Conservation (phyloP, 257 asterid genomes). For the Petunia secreta region DNA sequence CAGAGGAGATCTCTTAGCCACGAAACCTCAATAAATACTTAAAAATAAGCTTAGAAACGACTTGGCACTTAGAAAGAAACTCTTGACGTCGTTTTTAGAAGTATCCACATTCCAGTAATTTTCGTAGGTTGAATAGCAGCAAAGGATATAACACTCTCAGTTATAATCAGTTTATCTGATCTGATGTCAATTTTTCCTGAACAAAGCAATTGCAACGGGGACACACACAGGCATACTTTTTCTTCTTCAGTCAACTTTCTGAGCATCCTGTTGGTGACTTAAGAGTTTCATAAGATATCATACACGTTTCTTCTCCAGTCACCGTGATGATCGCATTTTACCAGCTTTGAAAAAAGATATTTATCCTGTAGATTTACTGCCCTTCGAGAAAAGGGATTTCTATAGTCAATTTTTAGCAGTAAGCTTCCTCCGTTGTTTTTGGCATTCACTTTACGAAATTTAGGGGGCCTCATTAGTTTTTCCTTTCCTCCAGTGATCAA, state of each 20-base stretch:
- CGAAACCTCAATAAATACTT: background rate
- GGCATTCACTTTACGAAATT: background rate
- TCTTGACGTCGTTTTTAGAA: background rate
- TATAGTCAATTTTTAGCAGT: background rate
- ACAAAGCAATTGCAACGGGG: background rate
- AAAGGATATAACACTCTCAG: background rate
- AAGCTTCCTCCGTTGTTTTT: background rate
- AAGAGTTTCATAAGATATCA: background rate
- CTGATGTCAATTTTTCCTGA: background rate
- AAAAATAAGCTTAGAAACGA: background rate
- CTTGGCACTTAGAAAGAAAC: background rate
- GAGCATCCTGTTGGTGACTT: background rate
- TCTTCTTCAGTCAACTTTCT: background rate
- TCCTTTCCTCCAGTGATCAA: background rate
- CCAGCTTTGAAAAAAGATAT: background rate
- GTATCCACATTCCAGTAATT: background rate
- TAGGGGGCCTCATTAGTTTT: background rate
- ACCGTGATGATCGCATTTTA: background rate
- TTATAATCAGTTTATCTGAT: conserved; percentile 10
- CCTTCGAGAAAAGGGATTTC: background rate
- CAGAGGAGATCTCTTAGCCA: background rate
- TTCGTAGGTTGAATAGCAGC: background rate
- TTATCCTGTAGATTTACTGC: background rate
- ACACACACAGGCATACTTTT: background rate
- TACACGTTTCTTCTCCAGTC: background rate